Conservation (phyloP, 1,284 basidiomycete genomes). For the Ceratobasidium sp. region DNA sequence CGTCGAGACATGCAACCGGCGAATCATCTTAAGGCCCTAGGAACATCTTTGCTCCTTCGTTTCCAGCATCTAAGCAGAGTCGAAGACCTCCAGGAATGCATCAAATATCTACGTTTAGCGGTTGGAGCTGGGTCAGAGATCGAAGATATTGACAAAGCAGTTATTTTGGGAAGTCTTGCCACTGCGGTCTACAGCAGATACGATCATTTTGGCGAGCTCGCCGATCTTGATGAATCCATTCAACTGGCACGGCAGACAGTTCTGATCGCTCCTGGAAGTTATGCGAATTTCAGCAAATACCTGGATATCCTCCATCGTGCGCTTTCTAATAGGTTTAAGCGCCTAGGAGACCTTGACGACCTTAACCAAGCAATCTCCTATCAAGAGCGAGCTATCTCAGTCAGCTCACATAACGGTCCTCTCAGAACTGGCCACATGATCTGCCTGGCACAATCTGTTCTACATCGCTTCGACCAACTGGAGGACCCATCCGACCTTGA, state of each 20-base stretch:
- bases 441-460: background rate
- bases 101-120: no score
- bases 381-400: background rate
- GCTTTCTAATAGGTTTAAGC: background rate
- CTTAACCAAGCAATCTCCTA: constrained; percentile 31
- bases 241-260: background rate
- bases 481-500: background rate
- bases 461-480: no score
- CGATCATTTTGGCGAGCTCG: background rate
- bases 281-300: background rate
- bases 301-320: background rate
- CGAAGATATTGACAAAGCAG: background rate
- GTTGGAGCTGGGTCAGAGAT: no score
- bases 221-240: background rate
- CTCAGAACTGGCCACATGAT: background rate
- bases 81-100: no score
- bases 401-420: background rate
- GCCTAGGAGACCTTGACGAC: constrained; percentile 9
- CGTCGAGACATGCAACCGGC: no score
- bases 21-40: no score
- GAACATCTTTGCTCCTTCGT: no score
- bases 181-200: background rate
- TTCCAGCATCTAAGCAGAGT: no score
- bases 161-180: background rate
- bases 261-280: background rate